Conservation (phyloP, 768 basidiomycete species). For the Lactifluus subvellereus region DNA sequence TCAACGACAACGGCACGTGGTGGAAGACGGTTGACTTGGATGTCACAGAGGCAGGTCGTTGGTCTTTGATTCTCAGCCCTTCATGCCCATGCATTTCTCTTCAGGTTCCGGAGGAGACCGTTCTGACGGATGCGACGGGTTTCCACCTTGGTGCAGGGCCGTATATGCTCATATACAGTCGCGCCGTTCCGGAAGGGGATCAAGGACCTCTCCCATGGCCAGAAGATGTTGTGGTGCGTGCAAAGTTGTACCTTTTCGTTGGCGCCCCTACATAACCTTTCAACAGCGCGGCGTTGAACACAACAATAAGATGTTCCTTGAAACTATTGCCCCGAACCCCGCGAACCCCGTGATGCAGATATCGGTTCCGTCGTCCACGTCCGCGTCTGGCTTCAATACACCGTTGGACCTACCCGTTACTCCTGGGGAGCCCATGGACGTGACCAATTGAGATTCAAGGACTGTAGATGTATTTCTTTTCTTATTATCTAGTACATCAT, state of each 20-base stretch:
- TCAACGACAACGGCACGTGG: slow-evolving; percentile 63
- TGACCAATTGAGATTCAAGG: slow-evolving; percentile 8
- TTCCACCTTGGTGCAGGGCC: slow-evolving; percentile 74
- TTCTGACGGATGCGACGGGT: slow-evolving; percentile 63
- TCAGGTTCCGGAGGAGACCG: slow-evolving; percentile 66
- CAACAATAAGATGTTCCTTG: slow-evolving; percentile 36
- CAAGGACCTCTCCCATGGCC: slow-evolving; percentile 30
- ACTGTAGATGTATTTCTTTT: slow-evolving; percentile 11
- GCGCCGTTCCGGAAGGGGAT: slow-evolving; percentile 28
- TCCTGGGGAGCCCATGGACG: slow-evolving; percentile 22
- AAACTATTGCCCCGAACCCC: slow-evolving; percentile 12
- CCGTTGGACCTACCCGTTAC: slow-evolving; percentile 16
- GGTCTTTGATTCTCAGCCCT: neutral
- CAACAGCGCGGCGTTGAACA: slow-evolving; percentile 34
- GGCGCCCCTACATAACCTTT: neutral
- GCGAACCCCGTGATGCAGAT: slow-evolving; percentile 26
- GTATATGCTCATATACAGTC: slow-evolving; percentile 68
- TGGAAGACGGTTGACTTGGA: slow-evolving; percentile 74
- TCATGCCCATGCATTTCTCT: neutral
- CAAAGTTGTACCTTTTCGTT: neutral
- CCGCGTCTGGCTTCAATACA: slow-evolving; percentile 20
- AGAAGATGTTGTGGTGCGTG: slow-evolving; percentile 29
- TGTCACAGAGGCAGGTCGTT: slow-evolving; percentile 51
- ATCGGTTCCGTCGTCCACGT: slow-evolving; percentile 22
- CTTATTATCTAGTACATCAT: slow-evolving; percentile 11